A percentile compares a stretch with the other conserved stretches of the same genome.
phyloP scores from a whole-genome alignment of 2,329 filamentous ascomycete species.

The Trichoderma citrinoviride region DNA sequence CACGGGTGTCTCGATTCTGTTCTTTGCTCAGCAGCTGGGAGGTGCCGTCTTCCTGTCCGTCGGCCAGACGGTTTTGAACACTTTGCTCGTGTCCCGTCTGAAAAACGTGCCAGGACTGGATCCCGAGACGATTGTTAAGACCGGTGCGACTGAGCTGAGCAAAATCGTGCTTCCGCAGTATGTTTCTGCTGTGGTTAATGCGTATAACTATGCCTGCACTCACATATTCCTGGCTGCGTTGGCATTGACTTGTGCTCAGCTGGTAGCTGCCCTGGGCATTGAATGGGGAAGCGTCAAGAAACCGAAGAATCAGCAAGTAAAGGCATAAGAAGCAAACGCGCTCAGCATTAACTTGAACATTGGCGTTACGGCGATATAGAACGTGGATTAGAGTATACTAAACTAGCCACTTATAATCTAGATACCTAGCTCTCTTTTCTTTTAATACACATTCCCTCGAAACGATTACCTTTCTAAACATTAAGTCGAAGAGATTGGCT shows the following conservation, averaged over 20 bases:
- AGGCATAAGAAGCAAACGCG: not conserved
- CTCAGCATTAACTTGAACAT: not conserved
- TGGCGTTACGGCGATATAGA: conserved; percentile 1
- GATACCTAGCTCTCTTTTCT: not conserved
- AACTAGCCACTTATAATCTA: not conserved
- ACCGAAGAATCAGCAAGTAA: conserved; percentile 23
- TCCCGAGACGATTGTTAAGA: conserved; percentile 42
- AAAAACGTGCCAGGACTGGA: conserved; percentile 44
- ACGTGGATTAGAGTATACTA: not conserved
- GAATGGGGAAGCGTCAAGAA: conserved; percentile 70
- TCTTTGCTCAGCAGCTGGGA: conserved; percentile 59
- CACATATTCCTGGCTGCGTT: conserved; percentile 62
- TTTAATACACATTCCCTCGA: not conserved
- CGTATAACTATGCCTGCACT: conserved; percentile 64
- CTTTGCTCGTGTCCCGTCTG: conserved; percentile 42
- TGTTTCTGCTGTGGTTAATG: conserved; percentile 53
- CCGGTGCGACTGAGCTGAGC: conserved; percentile 60
- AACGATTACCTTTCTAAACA: too few species aligned
- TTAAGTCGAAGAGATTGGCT: too few species aligned
- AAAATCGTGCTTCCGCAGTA: conserved; percentile 49
- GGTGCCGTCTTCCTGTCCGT: conserved; percentile 58
- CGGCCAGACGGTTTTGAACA: conserved; percentile 53
- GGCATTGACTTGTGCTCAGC: conserved; percentile 52
- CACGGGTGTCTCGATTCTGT: conserved; percentile 53
- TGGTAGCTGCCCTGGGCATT: conserved; percentile 58